A percentile compares a stretch with the other conserved stretches of the same genome.
Evolutionary conservation across 805 yeast species (phyloP).

Genomic region (Barnettozyma pratensis): DNA sequence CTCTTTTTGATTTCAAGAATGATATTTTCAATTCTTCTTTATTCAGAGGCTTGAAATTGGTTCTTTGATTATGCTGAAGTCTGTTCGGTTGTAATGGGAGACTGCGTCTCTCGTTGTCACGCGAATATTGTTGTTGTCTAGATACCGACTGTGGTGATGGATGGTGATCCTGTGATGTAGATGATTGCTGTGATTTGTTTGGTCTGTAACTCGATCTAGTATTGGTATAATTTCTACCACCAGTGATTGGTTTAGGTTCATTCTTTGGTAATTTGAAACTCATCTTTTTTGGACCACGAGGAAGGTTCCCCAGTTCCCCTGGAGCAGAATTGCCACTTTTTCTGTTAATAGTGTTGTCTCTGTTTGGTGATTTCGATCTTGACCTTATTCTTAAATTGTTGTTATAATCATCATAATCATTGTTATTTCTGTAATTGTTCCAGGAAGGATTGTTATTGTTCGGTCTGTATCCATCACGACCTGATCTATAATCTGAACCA

Average conservation of each 20-base stretch:
- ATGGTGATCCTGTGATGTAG: background rate
- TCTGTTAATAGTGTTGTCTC: background rate
- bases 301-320: constrained; percentile 6
- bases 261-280: constrained; percentile 17
- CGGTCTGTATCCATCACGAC: background rate
- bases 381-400: background rate
- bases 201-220: constrained; percentile 7
- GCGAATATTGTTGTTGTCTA: background rate
- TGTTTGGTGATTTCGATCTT: constrained; percentile 3
- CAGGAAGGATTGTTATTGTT: background rate
- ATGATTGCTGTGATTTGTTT: background rate
- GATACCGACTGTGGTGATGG: background rate
- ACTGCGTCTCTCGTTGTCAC: background rate
- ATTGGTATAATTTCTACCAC: constrained; percentile 1
- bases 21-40: constrained; percentile 11
- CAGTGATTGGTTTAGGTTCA: background rate
- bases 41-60: background rate
- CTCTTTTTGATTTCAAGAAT: constrained; percentile 20
- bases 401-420: background rate
- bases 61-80: background rate
- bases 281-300: constrained; percentile 18
- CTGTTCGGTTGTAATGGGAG: background rate
- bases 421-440: background rate
- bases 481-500: background rate
- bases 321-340: background rate